phyloP scores from a whole-genome alignment of 768 basidiomycete genomes.

The Suillus discolor region DNA sequence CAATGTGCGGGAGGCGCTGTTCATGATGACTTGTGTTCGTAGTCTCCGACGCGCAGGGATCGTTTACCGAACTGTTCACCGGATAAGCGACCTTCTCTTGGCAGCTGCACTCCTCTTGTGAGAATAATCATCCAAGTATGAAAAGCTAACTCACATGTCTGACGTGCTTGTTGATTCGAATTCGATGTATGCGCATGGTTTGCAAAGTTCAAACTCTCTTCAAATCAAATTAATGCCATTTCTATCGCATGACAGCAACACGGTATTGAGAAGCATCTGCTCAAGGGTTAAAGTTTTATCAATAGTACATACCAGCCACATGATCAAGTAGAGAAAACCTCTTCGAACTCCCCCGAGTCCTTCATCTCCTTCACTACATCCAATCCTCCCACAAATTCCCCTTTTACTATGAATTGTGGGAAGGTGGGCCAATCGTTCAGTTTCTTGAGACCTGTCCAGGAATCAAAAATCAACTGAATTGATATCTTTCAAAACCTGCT shows the following conservation, averaged over 20 bases:
- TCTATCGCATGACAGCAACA: neutral
- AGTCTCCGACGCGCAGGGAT: neutral
- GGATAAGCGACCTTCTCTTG: neutral
- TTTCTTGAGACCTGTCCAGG: slow-evolving; percentile 58
- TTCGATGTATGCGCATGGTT: neutral
- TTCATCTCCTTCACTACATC: slow-evolving; percentile 93
- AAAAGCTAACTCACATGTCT: slow-evolving; percentile 3
- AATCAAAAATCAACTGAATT: neutral
- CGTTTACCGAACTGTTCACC: neutral
- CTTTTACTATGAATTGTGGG: slow-evolving; percentile 84
- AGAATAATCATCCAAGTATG: neutral
- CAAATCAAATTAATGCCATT: neutral
- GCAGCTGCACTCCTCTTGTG: neutral
- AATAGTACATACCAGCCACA: neutral
- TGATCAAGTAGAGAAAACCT: slow-evolving; percentile 29
- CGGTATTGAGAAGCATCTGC: neutral
- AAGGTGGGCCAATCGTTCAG: slow-evolving; percentile 92
- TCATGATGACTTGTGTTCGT: neutral
- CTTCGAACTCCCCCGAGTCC: slow-evolving; percentile 73
- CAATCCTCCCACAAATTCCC: slow-evolving; percentile 93
- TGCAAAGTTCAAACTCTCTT: neutral
- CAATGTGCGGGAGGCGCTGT: neutral
- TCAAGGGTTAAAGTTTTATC: neutral
- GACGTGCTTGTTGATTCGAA: neutral
- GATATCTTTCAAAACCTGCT: neutral